A percentile compares a stretch with the other conserved stretches of the same genome.
Evolutionary conservation across 176 grass and related monocot species (phyloP).

Genomic region (Pharus latifolius): DNA sequence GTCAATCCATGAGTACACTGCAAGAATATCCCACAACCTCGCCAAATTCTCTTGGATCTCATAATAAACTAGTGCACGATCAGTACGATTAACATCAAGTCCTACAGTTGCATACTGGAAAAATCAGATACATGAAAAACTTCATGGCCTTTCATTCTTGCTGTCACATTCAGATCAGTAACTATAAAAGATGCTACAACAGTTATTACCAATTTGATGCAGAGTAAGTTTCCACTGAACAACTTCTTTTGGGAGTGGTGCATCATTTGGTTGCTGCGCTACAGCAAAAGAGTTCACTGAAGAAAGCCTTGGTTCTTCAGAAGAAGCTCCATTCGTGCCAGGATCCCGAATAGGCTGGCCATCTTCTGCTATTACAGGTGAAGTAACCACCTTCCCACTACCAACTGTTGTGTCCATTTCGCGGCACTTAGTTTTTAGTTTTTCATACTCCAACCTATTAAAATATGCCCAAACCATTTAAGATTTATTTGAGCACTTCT

Average conservation of each 20-base stretch:
- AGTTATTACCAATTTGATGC: slow-evolving; percentile 85
- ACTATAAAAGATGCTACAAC: neutral
- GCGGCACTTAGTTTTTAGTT: slow-evolving; percentile 76
- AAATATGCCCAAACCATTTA: neutral
- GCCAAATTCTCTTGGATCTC: slow-evolving; percentile 63
- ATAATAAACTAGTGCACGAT: slow-evolving; percentile 83
- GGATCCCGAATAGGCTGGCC: slow-evolving; percentile 49
- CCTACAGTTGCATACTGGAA: slow-evolving; percentile 35
- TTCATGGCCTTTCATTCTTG: neutral
- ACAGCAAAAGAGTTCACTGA: neutral
- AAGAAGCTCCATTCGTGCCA: slow-evolving; percentile 1
- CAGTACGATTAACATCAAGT: slow-evolving; percentile 89
- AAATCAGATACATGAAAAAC: neutral
- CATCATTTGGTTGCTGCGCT: slow-evolving; percentile 24
- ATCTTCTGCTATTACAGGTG: slow-evolving; percentile 83
- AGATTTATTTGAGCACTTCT: neutral
- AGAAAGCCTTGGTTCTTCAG: slow-evolving; percentile 10
- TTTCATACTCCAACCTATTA: slow-evolving; percentile 84
- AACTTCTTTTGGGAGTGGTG: slow-evolving; percentile 35
- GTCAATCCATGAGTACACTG: slow-evolving; percentile 93
- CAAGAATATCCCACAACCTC: slow-evolving; percentile 86
- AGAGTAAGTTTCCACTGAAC: slow-evolving; percentile 89
- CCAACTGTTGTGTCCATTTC: slow-evolving; percentile 83
- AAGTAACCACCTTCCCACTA: slow-evolving; percentile 68
- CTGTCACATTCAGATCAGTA: neutral